Evolutionary conservation across 1,284 basidiomycete genomes (phyloP).

Genomic region (Boletus calvinii): DNA sequence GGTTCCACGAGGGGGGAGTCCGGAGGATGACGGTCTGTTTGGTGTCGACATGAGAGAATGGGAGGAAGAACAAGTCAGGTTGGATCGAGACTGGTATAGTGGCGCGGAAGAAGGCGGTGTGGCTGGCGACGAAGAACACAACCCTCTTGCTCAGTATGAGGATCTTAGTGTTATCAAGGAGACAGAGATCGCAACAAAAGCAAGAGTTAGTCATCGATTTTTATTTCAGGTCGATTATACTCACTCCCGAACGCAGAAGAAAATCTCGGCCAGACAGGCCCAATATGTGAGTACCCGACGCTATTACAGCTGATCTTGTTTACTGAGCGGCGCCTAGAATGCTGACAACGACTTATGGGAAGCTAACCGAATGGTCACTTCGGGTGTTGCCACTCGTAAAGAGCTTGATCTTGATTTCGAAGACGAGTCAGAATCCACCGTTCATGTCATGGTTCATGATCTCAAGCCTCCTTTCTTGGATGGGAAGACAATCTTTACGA

Average conservation of each 20-base stretch:
- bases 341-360: conserved; percentile 99
- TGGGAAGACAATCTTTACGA: conserved; percentile 94
- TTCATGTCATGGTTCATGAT: conserved; percentile 96
- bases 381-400: conserved; percentile 87
- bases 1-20: conserved; percentile 57
- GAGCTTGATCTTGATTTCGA: conserved; percentile 89
- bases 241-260: conserved; percentile 49
- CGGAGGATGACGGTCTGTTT: conserved; percentile 58
- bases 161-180: conserved; percentile 73
- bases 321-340: conserved; percentile 53
- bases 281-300: conserved; percentile 73
- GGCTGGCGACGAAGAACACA: conserved; percentile 87
- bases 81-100: conserved; percentile 95
- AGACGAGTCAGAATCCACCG: conserved; percentile 91
- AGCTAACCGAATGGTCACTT: conserved; percentile 94
- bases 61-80: conserved; percentile 89
- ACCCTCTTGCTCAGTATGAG: conserved; percentile 91
- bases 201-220: conserved; percentile 50
- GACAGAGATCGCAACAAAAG: conserved; percentile 77
- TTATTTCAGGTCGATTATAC: not conserved
- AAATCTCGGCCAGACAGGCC: conserved; percentile 88
- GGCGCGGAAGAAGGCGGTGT: conserved; percentile 84
- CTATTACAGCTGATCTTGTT: not conserved
- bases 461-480: conserved; percentile 98
- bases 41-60: conserved; percentile 78